A percentile compares a stretch with the other conserved stretches of the same genome.
These are phyloP conservation scores for Talaromyces islandicus DNA, from an alignment of 2,329 filamentous ascomycete species.

Conservation along the genomic window DNA sequence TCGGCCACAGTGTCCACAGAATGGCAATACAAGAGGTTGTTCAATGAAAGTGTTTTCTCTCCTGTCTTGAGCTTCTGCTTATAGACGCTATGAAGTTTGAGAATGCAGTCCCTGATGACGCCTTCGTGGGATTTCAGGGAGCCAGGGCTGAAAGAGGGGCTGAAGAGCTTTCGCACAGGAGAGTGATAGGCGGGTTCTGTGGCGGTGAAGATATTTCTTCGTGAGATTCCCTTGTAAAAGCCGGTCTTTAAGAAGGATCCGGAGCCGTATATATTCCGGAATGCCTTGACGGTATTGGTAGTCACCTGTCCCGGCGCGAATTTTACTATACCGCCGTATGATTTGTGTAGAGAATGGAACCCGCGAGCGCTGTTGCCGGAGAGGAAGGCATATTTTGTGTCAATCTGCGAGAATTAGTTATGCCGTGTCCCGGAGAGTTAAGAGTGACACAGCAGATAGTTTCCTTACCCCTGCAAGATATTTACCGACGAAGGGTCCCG, in stretches of 20 bases:
- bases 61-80: conserved; percentile 7
- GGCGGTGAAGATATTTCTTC: conserved; percentile 20
- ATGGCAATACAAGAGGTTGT: conserved; percentile 20
- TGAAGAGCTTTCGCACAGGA: conserved; percentile 19
- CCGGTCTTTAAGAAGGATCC: conserved; percentile 18
- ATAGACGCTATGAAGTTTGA: conserved; percentile 15
- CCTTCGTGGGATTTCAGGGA: conserved; percentile 16
- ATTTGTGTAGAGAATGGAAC: conserved; percentile 15
- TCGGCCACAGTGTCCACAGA: conserved; percentile 21
- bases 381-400: conserved; percentile 17
- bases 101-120: conserved; percentile 18
- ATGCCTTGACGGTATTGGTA: conserved; percentile 18
- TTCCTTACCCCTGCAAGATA: conserved; percentile 15
- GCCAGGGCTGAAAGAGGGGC: conserved; percentile 18
- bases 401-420: conserved; percentile 8
- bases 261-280: conserved; percentile 19
- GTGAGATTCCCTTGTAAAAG: conserved; percentile 20
- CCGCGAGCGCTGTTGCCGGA: conserved; percentile 15
- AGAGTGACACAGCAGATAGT: neutral
- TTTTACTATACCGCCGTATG: conserved; percentile 17
- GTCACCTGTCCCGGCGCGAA: conserved; percentile 21
- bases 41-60: conserved; percentile 12
- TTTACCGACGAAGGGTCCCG: conserved; percentile 13
- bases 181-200: conserved; percentile 19
- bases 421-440: neutral